Evolutionary conservation across 108 stramenopile genomes (phyloP), one percentile per base, ranked within the genome.

Genomic region (Cyclotella choctawhatcheeana): DNA sequence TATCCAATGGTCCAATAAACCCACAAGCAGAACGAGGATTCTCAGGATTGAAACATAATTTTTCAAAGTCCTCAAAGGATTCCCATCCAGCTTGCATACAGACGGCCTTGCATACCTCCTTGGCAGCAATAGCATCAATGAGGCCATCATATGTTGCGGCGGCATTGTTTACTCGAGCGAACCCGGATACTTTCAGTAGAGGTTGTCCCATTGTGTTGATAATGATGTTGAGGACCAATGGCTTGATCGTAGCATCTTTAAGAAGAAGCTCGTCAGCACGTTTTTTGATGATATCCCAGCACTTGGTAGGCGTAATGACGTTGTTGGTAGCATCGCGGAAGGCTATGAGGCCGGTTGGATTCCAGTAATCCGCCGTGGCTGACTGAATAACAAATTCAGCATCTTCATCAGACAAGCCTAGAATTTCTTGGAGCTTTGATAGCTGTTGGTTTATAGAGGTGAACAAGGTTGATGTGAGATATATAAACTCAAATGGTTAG

Each of bases 91-190:
- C 88, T 44, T 85, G 71, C 27, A 55, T 71, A 37, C 91, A 71
- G 35, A 94, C 86, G 0, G 72, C 62, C 68, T 84, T 79, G 37
- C 89, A 81, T 8, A 81, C 76, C 45, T 90, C 72, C 68, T 89
- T 91, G 13, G 90, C 89, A 3, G 87, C 85, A 37, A 94, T 82
- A 17, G 86, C 84, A 64, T 90, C 89, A 43, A 86, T 47, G 4
- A 92, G 73, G 44, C 86, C 81, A 58, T 85, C 82, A 63, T 87
- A 92, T 3, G 88, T 83, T 12, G 88, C 90, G 4, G 82, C 91
- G 50, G 88, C 89, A 68, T 92, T 91, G 68, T 91, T 89, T 44
- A 91, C 92, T 32, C 86, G 81, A 24, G 86, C 83, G 73, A 93
- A 92, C 27, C 76, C 84, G 53, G 84, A 81, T 5, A 88, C 79